These are phyloP conservation scores for Sporobolomyces roseus DNA, from an alignment of 768 basidiomycete genomes.

Conservation along the genomic window DNA sequence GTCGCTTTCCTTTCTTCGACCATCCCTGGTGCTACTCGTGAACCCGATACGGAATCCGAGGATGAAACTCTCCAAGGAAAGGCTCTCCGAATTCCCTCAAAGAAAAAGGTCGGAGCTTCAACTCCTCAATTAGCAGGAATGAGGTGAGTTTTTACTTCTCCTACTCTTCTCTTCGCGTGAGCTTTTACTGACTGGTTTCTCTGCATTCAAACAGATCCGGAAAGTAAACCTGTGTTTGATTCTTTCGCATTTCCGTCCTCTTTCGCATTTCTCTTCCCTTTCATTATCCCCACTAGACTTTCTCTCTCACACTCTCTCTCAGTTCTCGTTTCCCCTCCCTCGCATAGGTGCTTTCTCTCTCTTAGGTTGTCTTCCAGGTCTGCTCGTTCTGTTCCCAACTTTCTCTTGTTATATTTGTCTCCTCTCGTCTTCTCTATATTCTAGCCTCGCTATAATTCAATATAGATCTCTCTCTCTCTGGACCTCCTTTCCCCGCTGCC, in stretches of 20 bases:
- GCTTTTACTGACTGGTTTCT: background rate
- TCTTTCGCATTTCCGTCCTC: background rate
- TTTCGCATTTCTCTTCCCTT: background rate
- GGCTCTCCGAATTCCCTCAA: slow-evolving; percentile 22
- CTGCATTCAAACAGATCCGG: background rate
- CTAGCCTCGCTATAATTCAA: too few relatives aligned
- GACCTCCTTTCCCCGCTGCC: too few relatives aligned
- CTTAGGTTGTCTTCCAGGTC: slow-evolving; percentile 1
- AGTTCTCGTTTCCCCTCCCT: background rate
- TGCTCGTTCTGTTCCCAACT: too few relatives aligned
- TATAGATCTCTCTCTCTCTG: too few relatives aligned
- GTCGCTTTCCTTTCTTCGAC: slow-evolving; percentile 39
- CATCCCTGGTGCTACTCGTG: slow-evolving; percentile 26
- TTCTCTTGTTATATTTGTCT: slow-evolving; percentile 16
- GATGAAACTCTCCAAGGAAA: slow-evolving; percentile 18
- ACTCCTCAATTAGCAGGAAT: slow-evolving; percentile 9
- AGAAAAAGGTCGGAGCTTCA: slow-evolving; percentile 9
- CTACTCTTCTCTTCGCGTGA: background rate
- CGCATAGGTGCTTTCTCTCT: background rate
- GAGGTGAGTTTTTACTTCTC: background rate
- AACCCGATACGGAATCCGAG: slow-evolving; percentile 40
- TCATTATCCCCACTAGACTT: background rate
- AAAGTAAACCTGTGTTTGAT: slow-evolving; percentile 6
- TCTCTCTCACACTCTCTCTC: background rate
- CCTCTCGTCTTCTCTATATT: too few relatives aligned